phyloP scores from a whole-genome alignment of 306 rosid genomes.

The Prinsepia uniflora region DNA sequence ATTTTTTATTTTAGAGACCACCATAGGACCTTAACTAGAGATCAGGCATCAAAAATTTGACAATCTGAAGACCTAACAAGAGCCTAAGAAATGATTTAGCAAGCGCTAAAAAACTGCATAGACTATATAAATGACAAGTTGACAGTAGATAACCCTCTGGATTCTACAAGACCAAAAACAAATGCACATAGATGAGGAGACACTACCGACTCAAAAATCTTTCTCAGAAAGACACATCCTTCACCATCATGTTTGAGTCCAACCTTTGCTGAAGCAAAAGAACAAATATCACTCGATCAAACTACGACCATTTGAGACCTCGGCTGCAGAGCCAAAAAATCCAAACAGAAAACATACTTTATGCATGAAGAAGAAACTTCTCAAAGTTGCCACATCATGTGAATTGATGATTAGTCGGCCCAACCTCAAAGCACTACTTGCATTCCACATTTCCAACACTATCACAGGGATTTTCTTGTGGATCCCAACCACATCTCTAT shows the following conservation, averaged over 20 bases:
- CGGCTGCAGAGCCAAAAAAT: slow-evolving; percentile 28
- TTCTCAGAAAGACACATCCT: slow-evolving; percentile 15
- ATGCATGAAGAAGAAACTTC: slow-evolving; percentile 20
- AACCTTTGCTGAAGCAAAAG: slow-evolving; percentile 20
- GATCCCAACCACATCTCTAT: slow-evolving; percentile 30
- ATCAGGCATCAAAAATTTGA: slow-evolving; percentile 9
- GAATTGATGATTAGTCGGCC: slow-evolving; percentile 17
- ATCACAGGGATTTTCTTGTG: slow-evolving; percentile 11
- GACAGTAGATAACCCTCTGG: slow-evolving; percentile 6
- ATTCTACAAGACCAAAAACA: slow-evolving; percentile 16
- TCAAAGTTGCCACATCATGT: slow-evolving; percentile 12
- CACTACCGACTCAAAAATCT: neutral
- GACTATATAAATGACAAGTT: slow-evolving; percentile 1
- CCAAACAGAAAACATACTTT: slow-evolving; percentile 20
- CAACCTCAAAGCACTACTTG: slow-evolving; percentile 26
- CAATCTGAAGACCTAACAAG: slow-evolving; percentile 8
- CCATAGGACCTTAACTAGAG: slow-evolving; percentile 18
- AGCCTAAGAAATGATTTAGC: neutral
- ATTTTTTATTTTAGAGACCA: slow-evolving; percentile 18
- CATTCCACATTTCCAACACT: slow-evolving; percentile 29
- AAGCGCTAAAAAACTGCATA: slow-evolving; percentile 1
- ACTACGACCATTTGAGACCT: slow-evolving; percentile 19
- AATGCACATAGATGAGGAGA: slow-evolving; percentile 8
- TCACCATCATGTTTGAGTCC: slow-evolving; percentile 16
- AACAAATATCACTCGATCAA: slow-evolving; percentile 16